Percentiles rank a stretch among this genome's conserved stretches.
Conservation (phyloP, 2,329 filamentous ascomycete species). For the Colletotrichum lindemuthianum region DNA sequence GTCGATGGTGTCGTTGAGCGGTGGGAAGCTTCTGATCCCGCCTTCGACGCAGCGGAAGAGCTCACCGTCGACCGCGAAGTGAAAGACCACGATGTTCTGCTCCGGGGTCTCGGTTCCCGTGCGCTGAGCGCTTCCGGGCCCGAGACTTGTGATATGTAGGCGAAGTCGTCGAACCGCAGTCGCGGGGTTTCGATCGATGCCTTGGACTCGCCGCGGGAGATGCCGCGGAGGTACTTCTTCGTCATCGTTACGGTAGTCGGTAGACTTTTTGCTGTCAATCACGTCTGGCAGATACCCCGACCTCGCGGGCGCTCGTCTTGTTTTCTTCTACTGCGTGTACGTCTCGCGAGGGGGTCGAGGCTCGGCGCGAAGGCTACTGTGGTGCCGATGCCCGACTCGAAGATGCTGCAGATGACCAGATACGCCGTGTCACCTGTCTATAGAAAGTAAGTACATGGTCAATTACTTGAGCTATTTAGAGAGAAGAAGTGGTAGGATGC, state of each 20-base stretch:
- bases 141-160: conserved; percentile 23
- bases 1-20: not conserved
- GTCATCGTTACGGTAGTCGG: not conserved
- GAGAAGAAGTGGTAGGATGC: too few species aligned
- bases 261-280: not conserved
- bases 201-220: not conserved
- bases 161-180: conserved; percentile 31
- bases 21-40: not conserved
- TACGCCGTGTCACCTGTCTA: too few species aligned
- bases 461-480: too few species aligned
- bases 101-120: not conserved
- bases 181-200: conserved; percentile 13
- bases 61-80: not conserved
- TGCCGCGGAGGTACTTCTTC: not conserved
- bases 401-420: too few species aligned
- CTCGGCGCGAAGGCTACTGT: conserved; percentile 36
- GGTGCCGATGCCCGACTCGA: too few species aligned
- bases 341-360: conserved; percentile 44
- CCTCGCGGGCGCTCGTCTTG: not conserved
- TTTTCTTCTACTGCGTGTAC: not conserved
- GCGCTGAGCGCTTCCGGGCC: conserved; percentile 1
- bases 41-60: not conserved
- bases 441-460: too few species aligned
- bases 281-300: not conserved
- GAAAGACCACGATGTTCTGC: conserved; percentile 15